phyloP scores from a whole-genome alignment of 768 basidiomycete species.

The Fistulinella prunicolor region DNA sequence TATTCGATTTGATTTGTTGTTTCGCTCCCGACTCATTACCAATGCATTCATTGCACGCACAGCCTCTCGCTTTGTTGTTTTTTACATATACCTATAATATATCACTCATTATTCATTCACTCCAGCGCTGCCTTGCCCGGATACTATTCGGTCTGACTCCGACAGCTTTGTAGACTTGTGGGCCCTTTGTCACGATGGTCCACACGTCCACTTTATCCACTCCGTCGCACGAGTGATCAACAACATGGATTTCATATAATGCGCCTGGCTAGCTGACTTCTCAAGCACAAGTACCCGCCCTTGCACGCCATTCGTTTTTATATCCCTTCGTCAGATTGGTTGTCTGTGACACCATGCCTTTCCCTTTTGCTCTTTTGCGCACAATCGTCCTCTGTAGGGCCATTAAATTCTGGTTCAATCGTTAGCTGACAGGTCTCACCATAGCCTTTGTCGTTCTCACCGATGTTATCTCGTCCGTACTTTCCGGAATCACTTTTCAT shows the following conservation, averaged over 20 bases:
- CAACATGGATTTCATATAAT: conserved; percentile 14
- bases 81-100: conserved; percentile 2
- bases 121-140: too few relatives aligned
- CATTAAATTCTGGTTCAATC: background rate
- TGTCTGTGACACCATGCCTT: conserved; percentile 30
- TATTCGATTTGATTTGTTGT: background rate
- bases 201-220: conserved; percentile 10
- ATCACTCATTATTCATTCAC: conserved; percentile 3
- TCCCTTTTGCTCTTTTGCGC: conserved; percentile 22
- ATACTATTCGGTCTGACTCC: too few relatives aligned
- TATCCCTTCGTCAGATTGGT: background rate
- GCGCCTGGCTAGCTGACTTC: background rate
- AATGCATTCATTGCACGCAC: too few relatives aligned
- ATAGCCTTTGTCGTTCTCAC: conserved; percentile 17
- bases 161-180: conserved; percentile 3
- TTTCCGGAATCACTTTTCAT: conserved; percentile 18
- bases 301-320: conserved; percentile 6
- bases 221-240: background rate
- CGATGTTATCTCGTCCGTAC: conserved; percentile 11
- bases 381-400: conserved; percentile 19
- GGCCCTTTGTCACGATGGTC: background rate
- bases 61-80: too few relatives aligned
- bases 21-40: background rate
- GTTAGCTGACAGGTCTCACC: conserved; percentile 1
- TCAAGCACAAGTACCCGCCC: background rate